Conservation (phyloP, 2,329 filamentous ascomycete species). For the Xylariaceae sp. region DNA sequence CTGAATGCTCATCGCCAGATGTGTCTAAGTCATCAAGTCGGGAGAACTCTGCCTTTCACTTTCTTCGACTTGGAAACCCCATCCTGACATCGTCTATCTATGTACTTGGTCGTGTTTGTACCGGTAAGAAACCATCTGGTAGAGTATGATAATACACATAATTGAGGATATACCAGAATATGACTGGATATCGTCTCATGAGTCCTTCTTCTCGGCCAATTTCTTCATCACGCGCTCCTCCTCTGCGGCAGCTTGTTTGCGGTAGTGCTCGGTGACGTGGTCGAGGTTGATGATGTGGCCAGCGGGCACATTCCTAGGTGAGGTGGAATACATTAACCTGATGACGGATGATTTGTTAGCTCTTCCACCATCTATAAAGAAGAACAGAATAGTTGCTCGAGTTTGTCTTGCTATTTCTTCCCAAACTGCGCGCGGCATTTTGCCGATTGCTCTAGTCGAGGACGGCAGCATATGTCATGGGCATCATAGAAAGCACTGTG, state of each 20-base stretch:
- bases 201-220: slow-evolving; percentile 37
- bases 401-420: background rate
- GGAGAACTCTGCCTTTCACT: no score
- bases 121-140: slow-evolving; percentile 4
- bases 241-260: slow-evolving; percentile 49
- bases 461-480: no score
- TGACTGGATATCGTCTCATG: slow-evolving; percentile 16
- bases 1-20: no score
- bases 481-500: background rate
- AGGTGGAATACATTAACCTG: slow-evolving; percentile 49
- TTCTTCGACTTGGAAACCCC: no score
- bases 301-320: slow-evolving; percentile 51
- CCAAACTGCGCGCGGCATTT: no score
- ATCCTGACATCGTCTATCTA: slow-evolving; percentile 4
- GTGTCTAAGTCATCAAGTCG: no score
- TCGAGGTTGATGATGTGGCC: slow-evolving; percentile 53
- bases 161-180: no score
- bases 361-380: slow-evolving; percentile 3
- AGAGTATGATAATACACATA: slow-evolving; percentile 17
- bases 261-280: slow-evolving; percentile 55
- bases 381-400: background rate
- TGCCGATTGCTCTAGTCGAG: no score
- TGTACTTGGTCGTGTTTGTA: slow-evolving; percentile 5
- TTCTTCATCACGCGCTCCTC: slow-evolving; percentile 53
- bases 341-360: slow-evolving; percentile 7